Percentiles rank a stretch among this genome's conserved stretches.
These are phyloP conservation scores for Hepatocystis sp. DNA, from an alignment of 169 alveolate genomes.

Conservation along the genomic window DNA sequence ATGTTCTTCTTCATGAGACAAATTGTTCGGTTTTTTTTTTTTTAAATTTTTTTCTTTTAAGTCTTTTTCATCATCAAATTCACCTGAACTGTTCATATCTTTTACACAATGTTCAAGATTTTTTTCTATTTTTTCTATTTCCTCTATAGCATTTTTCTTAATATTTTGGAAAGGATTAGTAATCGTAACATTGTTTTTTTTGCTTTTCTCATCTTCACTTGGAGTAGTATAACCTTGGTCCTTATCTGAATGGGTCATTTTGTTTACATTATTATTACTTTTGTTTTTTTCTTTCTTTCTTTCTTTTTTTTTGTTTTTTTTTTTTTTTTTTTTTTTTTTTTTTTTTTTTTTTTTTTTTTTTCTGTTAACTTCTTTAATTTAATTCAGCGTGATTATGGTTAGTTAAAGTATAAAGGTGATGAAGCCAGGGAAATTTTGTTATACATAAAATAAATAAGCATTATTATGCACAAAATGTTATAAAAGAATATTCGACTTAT, in stretches of 20 bases:
- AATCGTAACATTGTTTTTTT: too few relatives aligned
- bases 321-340: slow-evolving; percentile 14
- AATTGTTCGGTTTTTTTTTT: slow-evolving; percentile 4
- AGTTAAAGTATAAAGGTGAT: too few relatives aligned
- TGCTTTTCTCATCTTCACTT: too few relatives aligned
- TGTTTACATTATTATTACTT: slow-evolving; percentile 8
- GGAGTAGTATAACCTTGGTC: too few relatives aligned
- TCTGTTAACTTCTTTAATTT: not conserved
- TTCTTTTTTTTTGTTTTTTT: not conserved
- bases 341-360: not conserved
- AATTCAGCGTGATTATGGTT: too few relatives aligned
- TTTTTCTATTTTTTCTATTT: slow-evolving; percentile 29
- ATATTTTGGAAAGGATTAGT: slow-evolving; percentile 59
- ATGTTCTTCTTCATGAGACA: too few relatives aligned
- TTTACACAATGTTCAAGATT: slow-evolving; percentile 9
- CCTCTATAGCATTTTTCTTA: slow-evolving; percentile 20
- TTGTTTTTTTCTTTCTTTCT: not conserved
- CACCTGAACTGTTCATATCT: slow-evolving; percentile 1
- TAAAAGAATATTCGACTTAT: too few relatives aligned
- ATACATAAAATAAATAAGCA: too few relatives aligned
- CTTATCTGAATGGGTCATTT: slow-evolving; percentile 5
- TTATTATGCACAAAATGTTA: too few relatives aligned
- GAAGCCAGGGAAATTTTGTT: too few relatives aligned
- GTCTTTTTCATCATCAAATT: slow-evolving; percentile 8
- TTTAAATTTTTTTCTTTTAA: slow-evolving; percentile 1